Conservation (phyloP, 2,329 filamentous ascomycete genomes). For the Elsinoe ampelina region DNA sequence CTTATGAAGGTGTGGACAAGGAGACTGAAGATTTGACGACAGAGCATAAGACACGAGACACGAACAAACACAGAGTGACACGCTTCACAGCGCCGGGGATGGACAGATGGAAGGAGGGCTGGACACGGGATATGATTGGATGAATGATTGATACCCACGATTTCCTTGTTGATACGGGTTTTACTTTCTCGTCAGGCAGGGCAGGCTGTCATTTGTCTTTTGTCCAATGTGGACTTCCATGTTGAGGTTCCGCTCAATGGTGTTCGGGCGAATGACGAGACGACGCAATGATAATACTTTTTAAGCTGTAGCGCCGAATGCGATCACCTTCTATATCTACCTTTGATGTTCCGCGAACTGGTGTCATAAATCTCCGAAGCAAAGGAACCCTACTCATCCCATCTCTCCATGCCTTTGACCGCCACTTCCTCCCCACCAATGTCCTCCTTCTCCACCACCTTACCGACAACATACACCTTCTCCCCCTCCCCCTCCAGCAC, state of each 20-base stretch:
- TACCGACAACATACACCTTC: constrained; percentile 67
- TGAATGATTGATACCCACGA: constrained; percentile 13
- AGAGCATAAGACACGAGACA: background rate
- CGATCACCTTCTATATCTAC: constrained; percentile 3
- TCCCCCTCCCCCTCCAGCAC: constrained; percentile 61
- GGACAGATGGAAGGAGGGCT: background rate
- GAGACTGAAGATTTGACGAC: background rate
- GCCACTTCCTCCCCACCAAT: constrained; percentile 46
- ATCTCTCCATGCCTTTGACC: constrained; percentile 50
- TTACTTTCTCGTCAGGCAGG: background rate
- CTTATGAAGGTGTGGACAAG: background rate
- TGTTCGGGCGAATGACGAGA: constrained; percentile 4
- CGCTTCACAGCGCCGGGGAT: background rate
- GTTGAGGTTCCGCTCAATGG: background rate
- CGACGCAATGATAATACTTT: background rate
- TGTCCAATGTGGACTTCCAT: background rate
- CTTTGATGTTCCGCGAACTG: background rate
- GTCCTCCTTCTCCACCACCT: constrained; percentile 49
- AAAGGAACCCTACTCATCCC: constrained; percentile 22
- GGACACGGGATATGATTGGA: constrained; percentile 10
- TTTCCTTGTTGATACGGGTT: constrained; percentile 7
- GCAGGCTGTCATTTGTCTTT: background rate
- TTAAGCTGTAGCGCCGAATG: background rate
- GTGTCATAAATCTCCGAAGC: no score
- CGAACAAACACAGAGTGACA: background rate